Evolutionary conservation across 2,329 filamentous ascomycete species (phyloP), one percentile per base, ranked within the genome.

Genomic region (Xylariaceae sp.): DNA sequence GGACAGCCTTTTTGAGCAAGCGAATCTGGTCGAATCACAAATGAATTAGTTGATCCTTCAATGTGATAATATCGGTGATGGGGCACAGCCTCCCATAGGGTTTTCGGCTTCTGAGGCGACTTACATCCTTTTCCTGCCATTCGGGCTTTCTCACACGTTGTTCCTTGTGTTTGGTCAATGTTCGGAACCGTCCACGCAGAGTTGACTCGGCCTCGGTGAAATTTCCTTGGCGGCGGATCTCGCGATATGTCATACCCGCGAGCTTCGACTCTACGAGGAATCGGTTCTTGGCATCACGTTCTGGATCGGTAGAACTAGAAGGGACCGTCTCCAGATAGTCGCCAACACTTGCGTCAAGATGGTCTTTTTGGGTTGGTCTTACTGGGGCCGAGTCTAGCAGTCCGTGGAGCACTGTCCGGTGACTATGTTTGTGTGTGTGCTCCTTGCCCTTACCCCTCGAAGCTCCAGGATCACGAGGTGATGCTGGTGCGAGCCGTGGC

Each of bases 201-300:
- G 89, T 92, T 9, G 87, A 88, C 73, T 90, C 88, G 1, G 87
- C 85, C 66, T 89, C 86, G 0, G 70, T 73, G 63, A 87, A 87
- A 1, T 77, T 73, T 11, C 85, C 82, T 15, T 74, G 67, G 5
- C 69, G 66, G 44, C 80, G 80, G 66, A 90, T 90, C 60, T 88
- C 79, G 56, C 79, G 81, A 73, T 90, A 91, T 0, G 86, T 84
- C 74, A 83, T 75, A 2, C 86, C 86, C 1, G 75, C 71, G 6
- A 71, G 67, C 70, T 84, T 85, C 23, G 78, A 76, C n/a, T 76
- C 68, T 13, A 88, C 70, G 1, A 89, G 76, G 48, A 78, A 79
- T 2, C 76, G 70, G 65, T 84, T 79, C 67, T 77, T 76, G 17
- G 67, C 68, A 8, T 71, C 63, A 44, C 73, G 71, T 30, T 66